Conservation (phyloP, 2,329 filamentous ascomycete genomes). For the Alternaria triticina region DNA sequence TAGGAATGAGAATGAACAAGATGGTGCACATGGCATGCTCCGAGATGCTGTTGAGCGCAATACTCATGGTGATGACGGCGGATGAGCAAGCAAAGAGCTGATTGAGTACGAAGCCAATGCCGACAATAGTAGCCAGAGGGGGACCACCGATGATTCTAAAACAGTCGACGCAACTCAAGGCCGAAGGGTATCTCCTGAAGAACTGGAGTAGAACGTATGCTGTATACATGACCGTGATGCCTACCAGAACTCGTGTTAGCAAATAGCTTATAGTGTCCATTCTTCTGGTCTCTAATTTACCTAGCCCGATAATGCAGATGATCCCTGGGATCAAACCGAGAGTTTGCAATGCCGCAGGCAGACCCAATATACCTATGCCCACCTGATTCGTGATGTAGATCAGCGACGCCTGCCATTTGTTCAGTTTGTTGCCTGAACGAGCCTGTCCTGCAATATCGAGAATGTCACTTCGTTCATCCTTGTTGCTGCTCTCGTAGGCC, state of each 20-base stretch:
- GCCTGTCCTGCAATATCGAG: neutral
- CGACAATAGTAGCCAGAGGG: slow-evolving; percentile 6
- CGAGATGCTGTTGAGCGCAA: slow-evolving; percentile 69
- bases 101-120: slow-evolving; percentile 14
- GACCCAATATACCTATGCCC: slow-evolving; percentile 23
- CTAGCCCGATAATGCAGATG: slow-evolving; percentile 13
- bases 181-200: slow-evolving; percentile 13
- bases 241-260: neutral
- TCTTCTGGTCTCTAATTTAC: neutral
- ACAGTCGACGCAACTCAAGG: slow-evolving; percentile 12
- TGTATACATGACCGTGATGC: slow-evolving; percentile 15
- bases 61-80: slow-evolving; percentile 35
- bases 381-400: slow-evolving; percentile 27
- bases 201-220: slow-evolving; percentile 24
- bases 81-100: slow-evolving; percentile 15
- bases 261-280: neutral
- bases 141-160: slow-evolving; percentile 9
- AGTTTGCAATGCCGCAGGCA: slow-evolving; percentile 24
- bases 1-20: slow-evolving; percentile 64
- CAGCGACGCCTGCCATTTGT: slow-evolving; percentile 7
- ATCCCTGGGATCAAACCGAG: slow-evolving; percentile 24
- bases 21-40: slow-evolving; percentile 67
- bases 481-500: neutral
- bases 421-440: neutral
- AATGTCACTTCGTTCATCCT: neutral